phyloP scores from a whole-genome alignment of 805 yeast species.

The Candida sphagnicola region DNA sequence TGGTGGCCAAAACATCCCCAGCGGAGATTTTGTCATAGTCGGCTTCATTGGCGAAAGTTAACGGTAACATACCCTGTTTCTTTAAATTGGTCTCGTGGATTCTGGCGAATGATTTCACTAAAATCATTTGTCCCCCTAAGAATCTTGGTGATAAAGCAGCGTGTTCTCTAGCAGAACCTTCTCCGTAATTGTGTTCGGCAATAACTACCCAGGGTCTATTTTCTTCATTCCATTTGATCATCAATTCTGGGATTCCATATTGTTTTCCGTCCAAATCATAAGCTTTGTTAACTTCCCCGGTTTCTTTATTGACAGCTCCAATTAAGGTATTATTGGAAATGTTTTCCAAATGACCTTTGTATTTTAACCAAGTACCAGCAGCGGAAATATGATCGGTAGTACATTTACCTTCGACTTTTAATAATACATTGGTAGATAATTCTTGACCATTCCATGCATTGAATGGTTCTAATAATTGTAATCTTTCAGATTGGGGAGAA shows the following conservation, averaged over 20 bases:
- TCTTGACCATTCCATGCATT: conserved; percentile 84
- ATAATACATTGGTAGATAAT: conserved; percentile 64
- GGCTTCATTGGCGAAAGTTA: conserved; percentile 83
- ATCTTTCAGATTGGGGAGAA: conserved; percentile 86
- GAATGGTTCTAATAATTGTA: conserved; percentile 89
- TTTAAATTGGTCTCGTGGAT: conserved; percentile 97
- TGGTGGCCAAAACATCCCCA: conserved; percentile 75
- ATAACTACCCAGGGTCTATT: conserved; percentile 87
- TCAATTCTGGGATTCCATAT: conserved; percentile 87
- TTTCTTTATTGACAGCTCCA: conserved; percentile 95
- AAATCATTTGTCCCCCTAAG: conserved; percentile 83
- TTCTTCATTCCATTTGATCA: conserved; percentile 92
- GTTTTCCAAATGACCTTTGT: conserved; percentile 96
- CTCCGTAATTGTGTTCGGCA: conserved; percentile 98
- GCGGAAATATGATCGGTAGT: conserved; percentile 98
- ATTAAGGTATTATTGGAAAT: conserved; percentile 92
- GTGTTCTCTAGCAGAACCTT: conserved; percentile 98
- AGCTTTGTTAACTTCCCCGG: conserved; percentile 91
- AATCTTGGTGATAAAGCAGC: conserved; percentile 96
- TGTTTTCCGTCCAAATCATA: conserved; percentile 79
- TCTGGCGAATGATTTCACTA: conserved; percentile 95
- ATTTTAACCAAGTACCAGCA: conserved; percentile 98
- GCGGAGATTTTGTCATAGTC: conserved; percentile 81
- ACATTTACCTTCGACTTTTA: conserved; percentile 97
- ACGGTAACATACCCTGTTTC: conserved; percentile 96